Evolutionary conservation across 495 filamentous ascomycete species (phyloP).

Genomic region (Hypoxylon cercidicola): DNA sequence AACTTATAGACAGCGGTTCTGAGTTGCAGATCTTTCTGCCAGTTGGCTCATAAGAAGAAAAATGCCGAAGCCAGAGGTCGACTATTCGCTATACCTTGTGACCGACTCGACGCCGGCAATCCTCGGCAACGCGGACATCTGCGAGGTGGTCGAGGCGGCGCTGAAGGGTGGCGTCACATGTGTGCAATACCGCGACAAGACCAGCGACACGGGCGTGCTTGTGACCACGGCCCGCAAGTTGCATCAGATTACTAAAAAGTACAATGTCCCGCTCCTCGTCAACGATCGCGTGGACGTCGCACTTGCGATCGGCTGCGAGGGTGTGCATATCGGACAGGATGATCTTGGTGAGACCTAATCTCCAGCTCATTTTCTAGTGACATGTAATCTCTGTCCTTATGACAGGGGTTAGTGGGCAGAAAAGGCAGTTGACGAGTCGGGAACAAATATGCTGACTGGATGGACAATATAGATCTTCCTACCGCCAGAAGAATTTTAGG

Average conservation of each 20-base stretch:
- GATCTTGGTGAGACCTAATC: conserved; percentile 73
- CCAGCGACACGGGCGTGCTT: conserved; percentile 75
- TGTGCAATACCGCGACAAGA: conserved; percentile 93
- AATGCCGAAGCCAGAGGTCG: conserved; percentile 48
- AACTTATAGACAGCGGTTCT: conserved; percentile 14
- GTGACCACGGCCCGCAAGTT: conserved; percentile 76
- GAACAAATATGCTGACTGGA: neutral
- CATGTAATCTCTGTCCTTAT: too few relatives aligned
- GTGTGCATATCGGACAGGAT: conserved; percentile 94
- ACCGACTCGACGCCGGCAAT: conserved; percentile 89
- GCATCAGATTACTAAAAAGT: conserved; percentile 72
- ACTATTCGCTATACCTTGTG: conserved; percentile 83
- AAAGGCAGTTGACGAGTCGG: too few relatives aligned
- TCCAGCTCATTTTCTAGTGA: neutral
- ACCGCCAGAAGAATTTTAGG: conserved; percentile 79
- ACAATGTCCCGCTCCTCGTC: conserved; percentile 84
- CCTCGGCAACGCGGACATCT: conserved; percentile 71
- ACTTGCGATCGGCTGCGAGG: conserved; percentile 84
- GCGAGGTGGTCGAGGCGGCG: conserved; percentile 78
- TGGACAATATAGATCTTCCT: conserved; percentile 59
- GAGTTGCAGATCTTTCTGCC: neutral
- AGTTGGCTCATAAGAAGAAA: conserved; percentile 5
- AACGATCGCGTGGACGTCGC: conserved; percentile 97
- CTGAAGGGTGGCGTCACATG: conserved; percentile 84
- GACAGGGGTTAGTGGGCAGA: too few relatives aligned